Evolutionary conservation across 768 basidiomycete species (phyloP), one percentile per base, ranked within the genome.

Genomic region (Kwoniella dendrophila): DNA sequence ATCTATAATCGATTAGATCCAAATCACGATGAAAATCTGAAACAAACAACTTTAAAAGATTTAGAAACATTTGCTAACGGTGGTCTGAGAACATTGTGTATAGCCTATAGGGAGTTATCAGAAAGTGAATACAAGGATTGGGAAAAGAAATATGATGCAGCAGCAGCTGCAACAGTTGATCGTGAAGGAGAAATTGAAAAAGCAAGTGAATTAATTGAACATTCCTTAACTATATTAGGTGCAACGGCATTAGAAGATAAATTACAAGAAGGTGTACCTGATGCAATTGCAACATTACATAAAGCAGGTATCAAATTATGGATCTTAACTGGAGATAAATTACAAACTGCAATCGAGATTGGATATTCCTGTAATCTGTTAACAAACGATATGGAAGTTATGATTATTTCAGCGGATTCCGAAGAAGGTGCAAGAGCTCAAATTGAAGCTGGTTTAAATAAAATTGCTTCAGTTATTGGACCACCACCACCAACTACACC

Each of bases 271-370:
- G 95, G 95, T 11, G 95, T 99, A 0, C 95, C 95, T 0, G 94
- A 96, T 60, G 89, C 95, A 1, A 98, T 99, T 67, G 92, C 92
- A 68, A 88, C 84, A 57, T 82, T 99, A 18, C 92, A 96, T 72
- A 82, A 85, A 29, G 95, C 95, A 1, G 95, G 95, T 12, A 96
- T 99, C 82, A 99, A 97, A 80, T 79, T 99, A 1, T 99, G 95
- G 95, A 95, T 98, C 78, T 81, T 97, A 50, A 98, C 95, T 34
- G 93, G 94, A 27, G 95, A 99, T 81, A 99, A 99, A 79, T 83
- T 97, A 0, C 94, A 98, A 78, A 99, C 95, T 0, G 95, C 95
- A 14, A 97, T 99, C 74, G 95, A 97, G 77, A 98, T 99, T 65
- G 95, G 90, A 11, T 98, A 90, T 83, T 89, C 88, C 70, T 96